Evolutionary conservation across 305 asterid genomes (phyloP).

Genomic region (Fraxinus paxiana): DNA sequence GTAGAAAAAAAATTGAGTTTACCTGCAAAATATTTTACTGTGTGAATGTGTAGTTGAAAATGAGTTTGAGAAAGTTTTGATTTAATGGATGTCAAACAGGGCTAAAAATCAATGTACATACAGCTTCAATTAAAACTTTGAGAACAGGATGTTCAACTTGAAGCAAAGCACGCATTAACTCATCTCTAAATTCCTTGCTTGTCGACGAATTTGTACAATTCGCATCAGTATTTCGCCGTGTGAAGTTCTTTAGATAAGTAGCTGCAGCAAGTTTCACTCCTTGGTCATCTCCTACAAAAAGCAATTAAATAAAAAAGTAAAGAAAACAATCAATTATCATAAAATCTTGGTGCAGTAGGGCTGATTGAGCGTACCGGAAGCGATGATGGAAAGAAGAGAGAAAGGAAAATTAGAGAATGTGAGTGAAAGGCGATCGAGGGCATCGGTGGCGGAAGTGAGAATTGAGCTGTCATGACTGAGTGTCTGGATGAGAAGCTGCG

Average conservation of each 20-base stretch:
- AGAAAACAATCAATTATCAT: neutral
- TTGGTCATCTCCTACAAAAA: conserved; percentile 24
- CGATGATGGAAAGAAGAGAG: conserved; percentile 30
- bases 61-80: neutral
- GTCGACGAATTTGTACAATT: conserved; percentile 8
- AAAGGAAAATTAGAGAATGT: conserved; percentile 28
- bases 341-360: neutral
- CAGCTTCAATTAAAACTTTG: conserved; percentile 37
- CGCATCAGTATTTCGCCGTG: conserved; percentile 26
- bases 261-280: conserved; percentile 41
- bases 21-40: neutral
- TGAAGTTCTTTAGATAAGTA: conserved; percentile 40
- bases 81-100: neutral
- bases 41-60: neutral
- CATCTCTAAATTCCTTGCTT: conserved; percentile 38
- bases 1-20: neutral
- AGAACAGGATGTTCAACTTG: conserved; percentile 33
- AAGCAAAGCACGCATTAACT: conserved; percentile 31
- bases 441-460: conserved; percentile 30
- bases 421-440: conserved; percentile 32
- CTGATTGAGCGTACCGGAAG: conserved; percentile 20
- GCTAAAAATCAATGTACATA: conserved; percentile 8
- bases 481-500: conserved; percentile 32
- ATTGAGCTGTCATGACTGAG: conserved; percentile 27
- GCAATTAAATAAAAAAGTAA: neutral